phyloP scores from a whole-genome alignment of 768 basidiomycete species.

The Mycena alexandri region DNA sequence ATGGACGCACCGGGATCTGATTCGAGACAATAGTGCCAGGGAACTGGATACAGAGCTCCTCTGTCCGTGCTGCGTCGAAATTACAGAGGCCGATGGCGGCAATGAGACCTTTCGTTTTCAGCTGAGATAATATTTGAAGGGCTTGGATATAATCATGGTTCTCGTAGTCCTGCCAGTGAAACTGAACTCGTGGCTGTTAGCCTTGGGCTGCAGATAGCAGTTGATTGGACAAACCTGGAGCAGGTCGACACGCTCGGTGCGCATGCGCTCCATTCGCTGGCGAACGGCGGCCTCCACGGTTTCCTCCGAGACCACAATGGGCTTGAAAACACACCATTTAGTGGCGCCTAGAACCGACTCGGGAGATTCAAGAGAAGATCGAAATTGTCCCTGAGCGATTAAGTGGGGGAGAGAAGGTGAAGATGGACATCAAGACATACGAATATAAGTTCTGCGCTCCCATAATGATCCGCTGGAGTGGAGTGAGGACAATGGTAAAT shows the following conservation, averaged over 20 bases:
- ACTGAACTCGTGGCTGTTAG: constrained; percentile 53
- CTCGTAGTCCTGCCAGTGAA: constrained; percentile 84
- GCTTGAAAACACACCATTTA: constrained; percentile 88
- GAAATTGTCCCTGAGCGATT: constrained; percentile 74
- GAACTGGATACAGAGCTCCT: constrained; percentile 83
- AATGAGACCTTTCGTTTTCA: constrained; percentile 73
- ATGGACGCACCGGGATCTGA: constrained; percentile 76
- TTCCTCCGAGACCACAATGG: constrained; percentile 61
- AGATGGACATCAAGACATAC: constrained; percentile 55
- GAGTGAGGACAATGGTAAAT: constrained; percentile 5
- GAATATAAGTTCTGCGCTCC: constrained; percentile 84
- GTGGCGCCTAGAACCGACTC: constrained; percentile 76
- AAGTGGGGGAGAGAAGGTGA: constrained; percentile 22
- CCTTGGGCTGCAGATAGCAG: constrained; percentile 14
- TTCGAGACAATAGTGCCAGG: constrained; percentile 82
- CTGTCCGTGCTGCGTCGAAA: constrained; percentile 80
- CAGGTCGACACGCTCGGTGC: constrained; percentile 69
- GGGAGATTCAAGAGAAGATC: constrained; percentile 55
- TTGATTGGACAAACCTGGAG: constrained; percentile 66
- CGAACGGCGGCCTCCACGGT: constrained; percentile 73
- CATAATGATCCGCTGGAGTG: constrained; percentile 85
- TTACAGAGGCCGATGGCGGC: constrained; percentile 82
- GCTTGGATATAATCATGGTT: constrained; percentile 59
- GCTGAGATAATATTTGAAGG: constrained; percentile 65
- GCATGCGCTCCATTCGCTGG: constrained; percentile 81